A percentile compares a stretch with the other conserved stretches of the same genome.
Evolutionary conservation across 768 basidiomycete genomes (phyloP).

Genomic region (Suillus variegatus): DNA sequence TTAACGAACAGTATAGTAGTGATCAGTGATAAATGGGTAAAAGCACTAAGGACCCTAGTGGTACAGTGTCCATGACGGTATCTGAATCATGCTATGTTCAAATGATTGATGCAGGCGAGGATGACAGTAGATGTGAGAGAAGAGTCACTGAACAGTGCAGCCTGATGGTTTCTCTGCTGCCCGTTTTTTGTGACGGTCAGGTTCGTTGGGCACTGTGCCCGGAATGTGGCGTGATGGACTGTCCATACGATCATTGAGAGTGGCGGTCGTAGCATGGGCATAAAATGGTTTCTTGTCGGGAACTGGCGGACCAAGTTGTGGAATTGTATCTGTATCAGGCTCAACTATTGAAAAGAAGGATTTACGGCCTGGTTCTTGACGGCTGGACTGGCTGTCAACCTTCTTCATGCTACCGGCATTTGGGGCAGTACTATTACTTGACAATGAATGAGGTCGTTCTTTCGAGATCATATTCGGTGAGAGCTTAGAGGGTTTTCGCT

Average conservation of each 20-base stretch:
- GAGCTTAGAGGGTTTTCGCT: conserved; percentile 38
- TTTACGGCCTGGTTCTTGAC: conserved; percentile 35
- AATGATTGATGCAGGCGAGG: not conserved
- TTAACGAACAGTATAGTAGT: not conserved
- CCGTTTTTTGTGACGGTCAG: conserved; percentile 30
- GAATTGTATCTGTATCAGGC: conserved; percentile 28
- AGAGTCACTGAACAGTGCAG: conserved; percentile 28
- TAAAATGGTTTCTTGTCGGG: conserved; percentile 15
- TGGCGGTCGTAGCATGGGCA: conserved; percentile 5
- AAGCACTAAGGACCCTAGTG: not conserved
- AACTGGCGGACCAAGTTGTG: conserved; percentile 8
- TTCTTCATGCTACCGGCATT: conserved; percentile 58
- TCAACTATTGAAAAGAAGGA: conserved; percentile 37
- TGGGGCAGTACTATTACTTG: conserved; percentile 57
- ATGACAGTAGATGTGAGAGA: not conserved
- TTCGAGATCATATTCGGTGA: conserved; percentile 36
- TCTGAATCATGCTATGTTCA: not conserved
- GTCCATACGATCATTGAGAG: conserved; percentile 5
- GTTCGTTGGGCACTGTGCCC: conserved; percentile 13
- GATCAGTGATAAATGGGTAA: not conserved
- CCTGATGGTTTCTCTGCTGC: conserved; percentile 25
- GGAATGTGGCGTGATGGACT: conserved; percentile 13
- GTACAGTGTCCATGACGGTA: not conserved
- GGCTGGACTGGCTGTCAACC: conserved; percentile 45
- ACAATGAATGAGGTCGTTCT: conserved; percentile 58